Base-by-base conservation (phyloP, 176 grass and related monocot species). In the Rhynchospora tenuis region DNA sequence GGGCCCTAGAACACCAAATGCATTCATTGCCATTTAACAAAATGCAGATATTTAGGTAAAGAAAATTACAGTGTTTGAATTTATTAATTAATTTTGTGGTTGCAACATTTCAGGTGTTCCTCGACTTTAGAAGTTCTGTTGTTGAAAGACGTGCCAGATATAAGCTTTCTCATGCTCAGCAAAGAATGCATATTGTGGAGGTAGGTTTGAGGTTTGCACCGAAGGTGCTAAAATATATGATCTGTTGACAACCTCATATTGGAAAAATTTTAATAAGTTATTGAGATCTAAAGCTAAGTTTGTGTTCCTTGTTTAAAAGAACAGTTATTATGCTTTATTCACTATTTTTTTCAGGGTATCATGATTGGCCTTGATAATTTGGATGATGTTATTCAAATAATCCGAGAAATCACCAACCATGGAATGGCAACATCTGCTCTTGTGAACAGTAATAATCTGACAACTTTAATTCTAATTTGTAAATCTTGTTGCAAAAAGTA, bases 101-200 rank as follows among this genome's bases (percentile, higher is more conserved):
- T 81, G 56, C 31, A 81, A 81, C 44, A 22, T 63, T 73, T 73
- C 80, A 98, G 95, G 92, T 88, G 5, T 98, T 98, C 84, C 73
- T 98, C 86, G 89, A 98, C 79, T 98, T 98, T 67, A 91, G 95
- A 85, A 90, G 84, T 75, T 98, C 92, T 71, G 88, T 98, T 48
- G 87, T 98, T 63, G 92, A 95, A 90, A 95, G 92, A 57, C 95
- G 95, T 87, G 91, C 92, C 84, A 95, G 76, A 86, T 98, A 88
- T 91, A 98, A 91, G 89, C 95, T 98, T 88, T 91, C 87, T 66
- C 95, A 98, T 72, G 92, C 92, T 74, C 84, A 91, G 73, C 92
- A 95, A 83, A 89, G 92, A 81, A 93, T 93, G 43, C 95, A 98
- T 87, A 98, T 98, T 19, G 84, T 98, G n/a, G 92, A 98, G 95